Base-by-base conservation (phyloP, 352 stramenopile species). In the Phytophthora constricta region DNA sequence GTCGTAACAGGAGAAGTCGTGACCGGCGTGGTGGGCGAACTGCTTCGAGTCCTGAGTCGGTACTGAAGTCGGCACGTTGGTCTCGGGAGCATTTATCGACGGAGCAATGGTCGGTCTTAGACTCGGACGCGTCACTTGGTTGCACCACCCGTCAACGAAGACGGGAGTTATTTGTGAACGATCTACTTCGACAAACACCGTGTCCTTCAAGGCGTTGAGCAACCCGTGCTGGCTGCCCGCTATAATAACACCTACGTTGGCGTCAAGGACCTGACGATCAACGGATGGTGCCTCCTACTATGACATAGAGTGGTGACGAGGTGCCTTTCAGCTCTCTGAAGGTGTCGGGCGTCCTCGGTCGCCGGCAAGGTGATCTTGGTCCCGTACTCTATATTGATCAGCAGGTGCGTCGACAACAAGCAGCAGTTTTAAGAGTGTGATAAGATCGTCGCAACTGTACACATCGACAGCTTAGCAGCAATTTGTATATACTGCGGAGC, bases 171-270 rank as follows among this genome's bases (percentile, higher is more conserved):
- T 73, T 56, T 3, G 76, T 86, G 54, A 78, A 89, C 22, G 53
- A 61, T n/a, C 76, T 72, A n/a, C 20, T 51, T 73, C n/a, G 25
- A 51, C 26, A 89, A 46, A 72, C 33, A 89, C 68, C 9, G 66
- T 86, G 43, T 86, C 80, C 31, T 72, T 60, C 25, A 87, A 70
- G 4, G 54, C 65, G 42, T 86, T 68, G 10, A 72, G 50, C 45
- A 72, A 72, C 51, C 51, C 51, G 58, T 72, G 51, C 48, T 72
- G 58, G 58, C 45, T 72, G 65, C 65, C 65, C 34, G 50, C 65
- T n/a, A n/a, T n/a, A n/a, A n/a, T n/a, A 72, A 72, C 65, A 56
- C 65, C 28, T 51, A 51, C 22, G 58, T 55, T 19, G 65, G 25
- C 31, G 65, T 63, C 45, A 63, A 72, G 65, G 46, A 51, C 25